Conservation (phyloP, 306 rosid species). For the Cyclanthera cordifolia region DNA sequence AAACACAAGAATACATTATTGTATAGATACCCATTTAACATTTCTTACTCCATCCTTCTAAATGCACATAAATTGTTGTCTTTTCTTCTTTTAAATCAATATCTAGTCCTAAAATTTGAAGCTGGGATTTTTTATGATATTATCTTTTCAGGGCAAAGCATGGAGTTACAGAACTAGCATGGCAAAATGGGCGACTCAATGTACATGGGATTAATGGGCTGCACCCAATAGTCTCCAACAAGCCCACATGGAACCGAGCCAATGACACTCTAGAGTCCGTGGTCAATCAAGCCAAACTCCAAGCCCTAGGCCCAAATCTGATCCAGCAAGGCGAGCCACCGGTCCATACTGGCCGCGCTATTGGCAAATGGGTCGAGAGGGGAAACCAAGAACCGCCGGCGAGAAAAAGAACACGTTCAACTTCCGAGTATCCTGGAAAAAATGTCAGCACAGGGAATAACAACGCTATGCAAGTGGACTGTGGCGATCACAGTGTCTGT, state of each 20-base stretch:
- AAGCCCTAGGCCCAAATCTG: slow-evolving; percentile 18
- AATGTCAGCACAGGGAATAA: slow-evolving; percentile 11
- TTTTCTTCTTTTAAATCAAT: neutral
- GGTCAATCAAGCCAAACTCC: slow-evolving; percentile 44
- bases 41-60: neutral
- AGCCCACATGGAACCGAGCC: slow-evolving; percentile 39
- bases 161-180: slow-evolving; percentile 37
- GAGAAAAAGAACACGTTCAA: slow-evolving; percentile 23
- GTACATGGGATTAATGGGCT: slow-evolving; percentile 44
- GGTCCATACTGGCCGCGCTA: slow-evolving; percentile 8
- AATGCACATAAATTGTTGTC: neutral
- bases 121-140: neutral
- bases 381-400: slow-evolving; percentile 6
- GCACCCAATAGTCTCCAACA: slow-evolving; percentile 16
- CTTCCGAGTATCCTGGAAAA: slow-evolving; percentile 15
- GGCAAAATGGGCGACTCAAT: slow-evolving; percentile 45
- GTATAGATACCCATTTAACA: neutral
- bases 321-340: slow-evolving; percentile 9
- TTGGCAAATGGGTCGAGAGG: slow-evolving; percentile 17
- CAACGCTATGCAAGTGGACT: slow-evolving; percentile 17
- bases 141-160: slow-evolving; percentile 26
- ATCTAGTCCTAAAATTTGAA: neutral
- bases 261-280: slow-evolving; percentile 49
- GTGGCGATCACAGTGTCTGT: slow-evolving; percentile 24
- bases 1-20: neutral